These are phyloP conservation scores for Zygnema cylindricum DNA, from an alignment of 139 green algal species.

Conservation along the genomic window DNA sequence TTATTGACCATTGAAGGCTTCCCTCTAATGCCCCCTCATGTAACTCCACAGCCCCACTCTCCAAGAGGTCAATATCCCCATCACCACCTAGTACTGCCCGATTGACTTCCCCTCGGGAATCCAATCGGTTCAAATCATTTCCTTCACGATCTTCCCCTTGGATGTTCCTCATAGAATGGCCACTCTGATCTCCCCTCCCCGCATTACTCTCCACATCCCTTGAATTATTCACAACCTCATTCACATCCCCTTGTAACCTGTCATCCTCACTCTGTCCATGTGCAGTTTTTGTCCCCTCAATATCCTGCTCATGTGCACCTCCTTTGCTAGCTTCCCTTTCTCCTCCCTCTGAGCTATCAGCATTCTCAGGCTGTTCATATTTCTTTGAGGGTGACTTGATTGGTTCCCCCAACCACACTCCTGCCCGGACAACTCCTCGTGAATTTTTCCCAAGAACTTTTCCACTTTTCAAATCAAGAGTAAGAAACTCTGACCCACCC, in stretches of 20 bases:
- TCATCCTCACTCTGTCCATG: slow-evolving; percentile 25
- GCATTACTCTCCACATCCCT: slow-evolving; percentile 2
- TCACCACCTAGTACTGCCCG: background rate
- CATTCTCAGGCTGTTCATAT: background rate
- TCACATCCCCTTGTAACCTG: slow-evolving; percentile 9
- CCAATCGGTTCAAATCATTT: slow-evolving; percentile 44
- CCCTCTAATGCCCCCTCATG: background rate
- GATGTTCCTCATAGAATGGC: slow-evolving; percentile 4
- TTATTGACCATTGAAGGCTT: background rate
- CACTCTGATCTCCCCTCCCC: slow-evolving; percentile 10
- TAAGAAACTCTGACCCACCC: background rate
- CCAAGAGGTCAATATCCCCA: background rate
- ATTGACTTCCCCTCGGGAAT: background rate
- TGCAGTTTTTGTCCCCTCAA: no score
- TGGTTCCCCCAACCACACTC: slow-evolving; percentile 41
- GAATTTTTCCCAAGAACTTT: background rate
- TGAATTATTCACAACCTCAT: slow-evolving; percentile 20
- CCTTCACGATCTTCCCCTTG: slow-evolving; percentile 36
- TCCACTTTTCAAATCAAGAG: background rate
- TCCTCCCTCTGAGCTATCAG: background rate
- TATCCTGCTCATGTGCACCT: slow-evolving; percentile 27
- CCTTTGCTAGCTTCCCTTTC: slow-evolving; percentile 37
- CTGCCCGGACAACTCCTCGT: slow-evolving; percentile 23
- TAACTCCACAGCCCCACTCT: background rate
- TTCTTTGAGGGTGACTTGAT: slow-evolving; percentile 20